These are phyloP conservation scores for Ceratonia siliqua DNA, from an alignment of 306 rosid genomes.

Conservation along the genomic window DNA sequence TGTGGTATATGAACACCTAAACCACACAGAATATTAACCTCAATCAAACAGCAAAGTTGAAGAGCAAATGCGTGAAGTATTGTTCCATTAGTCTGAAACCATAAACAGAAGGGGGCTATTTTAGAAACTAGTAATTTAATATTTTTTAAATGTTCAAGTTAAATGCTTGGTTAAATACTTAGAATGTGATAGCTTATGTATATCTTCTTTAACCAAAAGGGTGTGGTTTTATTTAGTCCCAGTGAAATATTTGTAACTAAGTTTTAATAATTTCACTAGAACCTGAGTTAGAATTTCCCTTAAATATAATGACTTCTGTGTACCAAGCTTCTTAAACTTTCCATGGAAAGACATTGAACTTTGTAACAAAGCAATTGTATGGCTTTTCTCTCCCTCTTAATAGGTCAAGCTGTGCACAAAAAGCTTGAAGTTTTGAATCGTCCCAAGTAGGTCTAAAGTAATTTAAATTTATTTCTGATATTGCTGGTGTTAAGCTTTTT, in stretches of 20 bases:
- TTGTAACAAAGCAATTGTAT: neutral
- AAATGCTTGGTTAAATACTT: too few species aligned
- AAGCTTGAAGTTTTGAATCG: neutral
- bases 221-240: too few species aligned
- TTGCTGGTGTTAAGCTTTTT: neutral
- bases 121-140: too few species aligned
- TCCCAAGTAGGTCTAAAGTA: neutral
- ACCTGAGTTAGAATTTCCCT: neutral
- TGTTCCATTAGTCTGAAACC: neutral
- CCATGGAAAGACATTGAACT: neutral
- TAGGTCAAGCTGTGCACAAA: neutral
- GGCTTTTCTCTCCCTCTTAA: neutral
- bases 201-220: too few species aligned
- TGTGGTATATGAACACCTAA: slow-evolving; percentile 95
- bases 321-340: neutral
- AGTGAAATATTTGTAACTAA: too few species aligned
- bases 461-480: neutral
- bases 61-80: neutral
- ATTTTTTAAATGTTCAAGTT: too few species aligned
- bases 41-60: slow-evolving; percentile 13
- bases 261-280: neutral
- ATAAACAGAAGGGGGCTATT: neutral
- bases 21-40: slow-evolving; percentile 32
- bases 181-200: too few species aligned
- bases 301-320: too few species aligned